phyloP scores from a whole-genome alignment of 345 rosid species.

The Punica granatum region DNA sequence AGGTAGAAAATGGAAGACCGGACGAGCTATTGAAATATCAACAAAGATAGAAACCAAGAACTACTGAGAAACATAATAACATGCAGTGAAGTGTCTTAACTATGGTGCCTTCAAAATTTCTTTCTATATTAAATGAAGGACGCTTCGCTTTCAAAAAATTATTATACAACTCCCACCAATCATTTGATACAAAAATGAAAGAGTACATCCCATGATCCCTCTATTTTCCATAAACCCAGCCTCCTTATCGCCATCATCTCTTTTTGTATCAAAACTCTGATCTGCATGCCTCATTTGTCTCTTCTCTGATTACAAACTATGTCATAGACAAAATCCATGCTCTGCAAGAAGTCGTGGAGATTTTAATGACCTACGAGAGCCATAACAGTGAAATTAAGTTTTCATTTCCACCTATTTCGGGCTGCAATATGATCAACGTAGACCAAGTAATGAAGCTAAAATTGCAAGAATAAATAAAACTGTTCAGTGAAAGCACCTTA shows the following conservation, averaged over 20 bases:
- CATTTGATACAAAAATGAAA: background rate
- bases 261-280: background rate
- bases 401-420: background rate
- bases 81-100: background rate
- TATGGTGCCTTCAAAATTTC: background rate
- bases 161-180: background rate
- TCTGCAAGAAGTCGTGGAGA: background rate
- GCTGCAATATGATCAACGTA: background rate
- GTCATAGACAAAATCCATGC: too few relatives aligned
- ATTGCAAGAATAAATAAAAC: background rate
- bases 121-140: background rate
- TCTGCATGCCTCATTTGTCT: too few relatives aligned
- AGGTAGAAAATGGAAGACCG: too few relatives aligned
- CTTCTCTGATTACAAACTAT: too few relatives aligned
- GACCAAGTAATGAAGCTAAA: background rate
- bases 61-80: background rate
- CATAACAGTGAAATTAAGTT: background rate
- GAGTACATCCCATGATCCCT: background rate
- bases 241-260: background rate
- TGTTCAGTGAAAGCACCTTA: conserved; percentile 37
- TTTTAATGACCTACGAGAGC: conserved; percentile 28
- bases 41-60: too few relatives aligned
- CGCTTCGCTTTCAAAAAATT: background rate
- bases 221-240: background rate
- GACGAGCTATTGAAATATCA: too few relatives aligned